phyloP scores from a whole-genome alignment of 2,329 filamentous ascomycete species.

The Pseudovirgaria hyperparasitica region DNA sequence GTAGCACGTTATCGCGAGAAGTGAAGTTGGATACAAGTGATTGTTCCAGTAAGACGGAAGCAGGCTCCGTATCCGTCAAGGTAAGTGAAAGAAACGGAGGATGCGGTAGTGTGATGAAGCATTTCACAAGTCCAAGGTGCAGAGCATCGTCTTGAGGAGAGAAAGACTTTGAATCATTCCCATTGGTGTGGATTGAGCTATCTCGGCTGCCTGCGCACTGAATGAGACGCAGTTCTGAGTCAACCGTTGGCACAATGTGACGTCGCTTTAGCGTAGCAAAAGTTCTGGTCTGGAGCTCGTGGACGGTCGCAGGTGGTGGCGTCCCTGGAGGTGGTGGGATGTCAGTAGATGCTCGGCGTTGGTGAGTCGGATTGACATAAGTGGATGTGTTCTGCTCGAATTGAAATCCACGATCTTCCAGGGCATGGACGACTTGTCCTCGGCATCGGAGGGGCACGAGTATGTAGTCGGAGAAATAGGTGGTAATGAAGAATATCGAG shows the following conservation, averaged over 20 bases:
- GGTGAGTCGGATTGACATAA: constrained; percentile 47
- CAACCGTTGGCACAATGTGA: constrained; percentile 60
- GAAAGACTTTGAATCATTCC: constrained; percentile 10
- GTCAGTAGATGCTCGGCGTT: constrained; percentile 34
- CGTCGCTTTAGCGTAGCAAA: constrained; percentile 73
- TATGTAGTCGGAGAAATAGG: constrained; percentile 96
- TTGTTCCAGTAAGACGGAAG: constrained; percentile 61
- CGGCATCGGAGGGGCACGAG: constrained; percentile 69
- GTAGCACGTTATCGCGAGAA: constrained; percentile 49
- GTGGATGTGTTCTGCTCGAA: constrained; percentile 53
- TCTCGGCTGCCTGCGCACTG: constrained; percentile 62
- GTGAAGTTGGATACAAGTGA: constrained; percentile 44
- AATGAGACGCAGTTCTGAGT: constrained; percentile 56
- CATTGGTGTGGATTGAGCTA: constrained; percentile 15
- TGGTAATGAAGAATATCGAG: constrained; percentile 96
- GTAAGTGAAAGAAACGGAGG: constrained; percentile 65
- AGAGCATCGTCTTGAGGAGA: constrained; percentile 27
- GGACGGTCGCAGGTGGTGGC: constrained; percentile 63
- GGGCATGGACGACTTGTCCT: constrained; percentile 59
- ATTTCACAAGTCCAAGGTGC: constrained; percentile 34
- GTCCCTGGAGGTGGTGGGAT: constrained; percentile 44
- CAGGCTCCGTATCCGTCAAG: constrained; percentile 59
- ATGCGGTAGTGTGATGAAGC: constrained; percentile 33
- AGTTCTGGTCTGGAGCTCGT: constrained; percentile 69
- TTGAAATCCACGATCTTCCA: constrained; percentile 70